Conservation (phyloP, 352 stramenopile species). For the Achlya hypogyna region DNA sequence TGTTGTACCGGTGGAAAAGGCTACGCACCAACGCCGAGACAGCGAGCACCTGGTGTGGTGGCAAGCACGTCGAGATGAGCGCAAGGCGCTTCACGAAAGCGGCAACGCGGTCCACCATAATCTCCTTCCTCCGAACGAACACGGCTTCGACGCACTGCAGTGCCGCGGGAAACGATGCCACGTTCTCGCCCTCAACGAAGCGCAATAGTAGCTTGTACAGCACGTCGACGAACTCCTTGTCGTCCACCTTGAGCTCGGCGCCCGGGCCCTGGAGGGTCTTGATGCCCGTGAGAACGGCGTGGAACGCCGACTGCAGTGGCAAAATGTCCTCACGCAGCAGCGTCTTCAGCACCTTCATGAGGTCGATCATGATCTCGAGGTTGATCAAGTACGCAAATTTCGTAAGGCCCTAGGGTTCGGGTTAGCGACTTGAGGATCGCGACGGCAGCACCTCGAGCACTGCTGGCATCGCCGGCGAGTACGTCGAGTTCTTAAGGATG, state of each 20-base stretch:
- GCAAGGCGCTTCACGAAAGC: slow-evolving; percentile 93
- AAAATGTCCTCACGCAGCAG: slow-evolving; percentile 77
- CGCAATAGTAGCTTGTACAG: slow-evolving; percentile 63
- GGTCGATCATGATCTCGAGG: slow-evolving; percentile 95
- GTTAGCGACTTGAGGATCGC: not conserved
- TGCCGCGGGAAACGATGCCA: slow-evolving; percentile 53
- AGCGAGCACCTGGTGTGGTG: slow-evolving; percentile 71
- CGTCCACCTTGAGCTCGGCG: slow-evolving; percentile 93
- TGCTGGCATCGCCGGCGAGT: slow-evolving; percentile 82
- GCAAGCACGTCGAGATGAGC: slow-evolving; percentile 80
- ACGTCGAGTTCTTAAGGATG: slow-evolving; percentile 89
- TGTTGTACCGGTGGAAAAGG: slow-evolving; percentile 89
- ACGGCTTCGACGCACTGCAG: slow-evolving; percentile 89
- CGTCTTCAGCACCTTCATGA: slow-evolving; percentile 93
- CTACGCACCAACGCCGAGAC: slow-evolving; percentile 82
- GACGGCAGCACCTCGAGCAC: slow-evolving; percentile 52
- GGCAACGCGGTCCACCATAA: slow-evolving; percentile 89
- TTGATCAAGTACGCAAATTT: slow-evolving; percentile 97
- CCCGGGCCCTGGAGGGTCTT: slow-evolving; percentile 89
- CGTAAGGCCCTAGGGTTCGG: slow-evolving; percentile 55
- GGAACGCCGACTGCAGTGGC: slow-evolving; percentile 52
- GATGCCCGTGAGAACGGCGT: slow-evolving; percentile 89
- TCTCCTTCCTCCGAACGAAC: slow-evolving; percentile 91
- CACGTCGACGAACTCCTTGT: slow-evolving; percentile 94
- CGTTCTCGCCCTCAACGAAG: slow-evolving; percentile 34